A percentile compares a stretch with the other conserved stretches of the same genome.
Evolutionary conservation across 2,329 filamentous ascomycete species (phyloP).

Genomic region (Botrytis hyacinthi): DNA sequence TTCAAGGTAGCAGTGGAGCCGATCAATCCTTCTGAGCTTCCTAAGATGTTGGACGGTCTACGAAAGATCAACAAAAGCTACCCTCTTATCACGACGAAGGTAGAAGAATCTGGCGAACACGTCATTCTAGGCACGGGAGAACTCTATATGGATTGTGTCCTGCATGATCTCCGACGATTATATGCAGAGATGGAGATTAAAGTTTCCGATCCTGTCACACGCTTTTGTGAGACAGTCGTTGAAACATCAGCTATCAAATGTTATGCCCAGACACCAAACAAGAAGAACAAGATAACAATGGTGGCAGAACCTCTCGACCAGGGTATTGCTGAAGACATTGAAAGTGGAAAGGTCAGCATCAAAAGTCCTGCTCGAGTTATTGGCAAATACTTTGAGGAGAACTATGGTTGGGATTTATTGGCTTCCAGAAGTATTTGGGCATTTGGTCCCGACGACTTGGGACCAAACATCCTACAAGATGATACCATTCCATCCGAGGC

Average conservation of each 20-base stretch:
- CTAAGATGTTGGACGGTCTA: slow-evolving; percentile 97
- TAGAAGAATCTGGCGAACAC: slow-evolving; percentile 97
- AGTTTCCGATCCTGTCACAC: slow-evolving; percentile 93
- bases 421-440: slow-evolving; percentile 97
- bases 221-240: slow-evolving; percentile 96
- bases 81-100: slow-evolving; percentile 91
- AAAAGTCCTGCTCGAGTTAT: slow-evolving; percentile 90
- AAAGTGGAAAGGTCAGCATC: slow-evolving; percentile 85
- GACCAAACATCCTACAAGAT: slow-evolving; percentile 93
- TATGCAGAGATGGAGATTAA: slow-evolving; percentile 99
- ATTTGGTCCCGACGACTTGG: slow-evolving; percentile 92
- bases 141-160: slow-evolving; percentile 98
- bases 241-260: slow-evolving; percentile 98
- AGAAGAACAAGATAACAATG: slow-evolving; percentile 99
- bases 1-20: slow-evolving; percentile 98
- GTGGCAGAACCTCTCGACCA: slow-evolving; percentile 94
- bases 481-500: slow-evolving; percentile 89
- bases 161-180: slow-evolving; percentile 88
- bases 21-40: slow-evolving; percentile 94
- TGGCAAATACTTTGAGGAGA: slow-evolving; percentile 95
- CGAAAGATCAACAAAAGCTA: slow-evolving; percentile 98
- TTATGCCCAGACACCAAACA: slow-evolving; percentile 96
- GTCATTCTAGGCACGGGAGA: slow-evolving; percentile 93
- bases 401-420: slow-evolving; percentile 94
- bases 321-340: slow-evolving; percentile 92